These are phyloP conservation scores for Endocarpon pusillum DNA, from an alignment of 495 filamentous ascomycete genomes.

Conservation along the genomic window DNA sequence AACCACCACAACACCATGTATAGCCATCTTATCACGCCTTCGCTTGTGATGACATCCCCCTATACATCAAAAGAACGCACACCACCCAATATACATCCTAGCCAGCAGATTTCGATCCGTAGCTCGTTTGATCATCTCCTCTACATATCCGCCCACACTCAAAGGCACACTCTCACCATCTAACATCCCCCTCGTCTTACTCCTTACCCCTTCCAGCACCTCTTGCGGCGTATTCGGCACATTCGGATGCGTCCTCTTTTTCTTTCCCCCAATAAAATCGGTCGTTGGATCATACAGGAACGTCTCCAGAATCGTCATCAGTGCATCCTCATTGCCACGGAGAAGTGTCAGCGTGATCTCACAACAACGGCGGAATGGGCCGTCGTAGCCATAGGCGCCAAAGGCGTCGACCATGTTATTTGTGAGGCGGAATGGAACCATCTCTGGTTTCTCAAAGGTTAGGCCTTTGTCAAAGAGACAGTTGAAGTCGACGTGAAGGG, in stretches of 20 bases:
- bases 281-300: conserved; percentile 94
- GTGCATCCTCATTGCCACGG: conserved; percentile 77
- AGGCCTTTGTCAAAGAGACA: conserved; percentile 98
- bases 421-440: conserved; percentile 93
- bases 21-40: no score
- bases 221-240: conserved; percentile 77
- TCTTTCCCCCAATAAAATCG: conserved; percentile 59
- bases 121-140: conserved; percentile 76
- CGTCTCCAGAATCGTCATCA: conserved; percentile 93
- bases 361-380: conserved; percentile 78
- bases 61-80: conserved; percentile 74
- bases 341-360: conserved; percentile 76
- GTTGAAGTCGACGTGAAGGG: conserved; percentile 98
- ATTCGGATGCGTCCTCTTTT: conserved; percentile 38
- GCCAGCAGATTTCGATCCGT: conserved; percentile 58
- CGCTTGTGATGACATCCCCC: no score
- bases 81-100: conserved; percentile 97
- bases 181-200: conserved; percentile 71
- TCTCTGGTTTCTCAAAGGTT: conserved; percentile 86
- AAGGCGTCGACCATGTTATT: conserved; percentile 98
- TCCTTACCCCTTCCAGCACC: conserved; percentile 74
- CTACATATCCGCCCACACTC: conserved; percentile 87
- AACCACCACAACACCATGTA: no score
- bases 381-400: conserved; percentile 79
- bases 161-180: conserved; percentile 76